Base-by-base conservation (phyloP, 257 asterid genomes). In the Sherardia arvensis region DNA sequence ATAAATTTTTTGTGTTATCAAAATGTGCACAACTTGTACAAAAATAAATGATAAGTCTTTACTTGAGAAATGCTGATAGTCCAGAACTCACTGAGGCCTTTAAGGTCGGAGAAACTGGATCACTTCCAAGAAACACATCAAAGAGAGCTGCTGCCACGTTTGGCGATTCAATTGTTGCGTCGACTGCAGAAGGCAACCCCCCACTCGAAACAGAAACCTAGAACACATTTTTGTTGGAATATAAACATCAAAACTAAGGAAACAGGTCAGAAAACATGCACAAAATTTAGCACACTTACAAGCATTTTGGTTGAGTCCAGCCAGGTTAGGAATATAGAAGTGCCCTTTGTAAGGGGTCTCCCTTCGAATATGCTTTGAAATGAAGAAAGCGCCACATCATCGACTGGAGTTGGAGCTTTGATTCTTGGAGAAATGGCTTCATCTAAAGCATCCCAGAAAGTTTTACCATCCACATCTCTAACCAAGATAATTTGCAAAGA, bases 381-480 rank as follows among this genome's bases (percentile, higher is more conserved):
- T 21, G 80, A 77, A 8, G 87, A 78, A 66, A 89, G 91, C 71
- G 99, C 96, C 67, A 79, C 61, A 38, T 82, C 78, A 59, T 85
- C 96, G 29, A 66, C 79, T 7, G 84, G 70, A 78, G 83, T 75
- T n/a, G 77, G 83, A 5, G 90, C 78, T 28, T 57, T 73, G 69
- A 89, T 81, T 77, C 99, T 78, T n/a, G 95, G 91, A 63, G 97
- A 80, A 45, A 89, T 68, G 66, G 95, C 91, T 61, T 87, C 97
- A 70, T 84, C 85, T 75, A 92, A 81, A 59, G 98, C 97, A 67
- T 87, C 95, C 97, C 98, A 87, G 69, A 89, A 92, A 47, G 89
- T 87, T 81, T 87, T 92, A 38, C 97, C 98, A 70, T 86, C 97
- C 48, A 89, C 79, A 66, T 89, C 95, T 78, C 99, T 83, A 27